A percentile compares a stretch with the other conserved stretches of the same genome.
Conservation (phyloP, 2,329 filamentous ascomycete genomes). For the Monosporascus sp. region DNA sequence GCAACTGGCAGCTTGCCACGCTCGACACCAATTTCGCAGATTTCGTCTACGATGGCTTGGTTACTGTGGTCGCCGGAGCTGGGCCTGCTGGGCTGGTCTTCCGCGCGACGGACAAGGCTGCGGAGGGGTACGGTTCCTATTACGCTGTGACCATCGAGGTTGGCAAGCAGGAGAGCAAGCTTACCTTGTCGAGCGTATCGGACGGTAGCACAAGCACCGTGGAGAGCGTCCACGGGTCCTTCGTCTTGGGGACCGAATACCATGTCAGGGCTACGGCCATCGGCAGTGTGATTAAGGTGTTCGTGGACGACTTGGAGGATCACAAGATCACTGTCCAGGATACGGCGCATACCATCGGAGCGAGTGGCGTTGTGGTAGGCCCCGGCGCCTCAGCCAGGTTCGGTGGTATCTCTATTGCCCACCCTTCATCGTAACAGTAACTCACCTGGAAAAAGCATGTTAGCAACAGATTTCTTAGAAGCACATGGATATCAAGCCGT, state of each 20-base stretch:
- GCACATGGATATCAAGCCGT: not conserved
- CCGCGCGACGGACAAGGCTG: slow-evolving; percentile 19
- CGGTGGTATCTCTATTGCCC: slow-evolving; percentile 23
- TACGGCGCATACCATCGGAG: slow-evolving; percentile 13
- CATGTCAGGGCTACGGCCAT: slow-evolving; percentile 20
- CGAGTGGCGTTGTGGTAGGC: slow-evolving; percentile 20
- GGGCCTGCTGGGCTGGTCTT: slow-evolving; percentile 32
- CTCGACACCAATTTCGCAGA: slow-evolving; percentile 33
- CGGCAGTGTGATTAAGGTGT: slow-evolving; percentile 21
- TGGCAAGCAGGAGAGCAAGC: slow-evolving; percentile 14
- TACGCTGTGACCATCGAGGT: slow-evolving; percentile 22
- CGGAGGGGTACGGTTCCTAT: slow-evolving; percentile 23
- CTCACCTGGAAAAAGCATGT: not conserved
- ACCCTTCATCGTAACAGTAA: slow-evolving; percentile 7
- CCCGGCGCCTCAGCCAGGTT: slow-evolving; percentile 16
- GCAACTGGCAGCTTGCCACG: slow-evolving; percentile 19
- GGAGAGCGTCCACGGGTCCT: not conserved
- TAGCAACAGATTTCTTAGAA: not conserved
- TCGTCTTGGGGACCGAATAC: slow-evolving; percentile 8
- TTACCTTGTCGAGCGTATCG: slow-evolving; percentile 9
- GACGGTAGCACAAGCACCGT: slow-evolving; percentile 1
- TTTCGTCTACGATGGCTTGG: slow-evolving; percentile 25
- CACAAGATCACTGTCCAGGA: slow-evolving; percentile 17
- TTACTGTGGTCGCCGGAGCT: slow-evolving; percentile 12
- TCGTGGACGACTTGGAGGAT: slow-evolving; percentile 18